phyloP scores from a whole-genome alignment of 495 filamentous ascomycete genomes.

The Penicillium daleae region DNA sequence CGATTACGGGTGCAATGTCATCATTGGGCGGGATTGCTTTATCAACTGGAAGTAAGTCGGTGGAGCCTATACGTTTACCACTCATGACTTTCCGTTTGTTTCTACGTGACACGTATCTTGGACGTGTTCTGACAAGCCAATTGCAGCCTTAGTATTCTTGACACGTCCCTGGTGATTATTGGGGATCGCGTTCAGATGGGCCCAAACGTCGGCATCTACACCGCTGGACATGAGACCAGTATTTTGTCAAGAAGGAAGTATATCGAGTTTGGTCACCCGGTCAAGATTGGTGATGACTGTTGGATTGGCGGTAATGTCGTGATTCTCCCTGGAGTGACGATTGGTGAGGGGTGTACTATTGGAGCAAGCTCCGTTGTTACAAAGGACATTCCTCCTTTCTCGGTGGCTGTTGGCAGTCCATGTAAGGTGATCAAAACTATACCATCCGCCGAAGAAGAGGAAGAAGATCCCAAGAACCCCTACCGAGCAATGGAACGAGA shows the following conservation, averaged over 20 bases:
- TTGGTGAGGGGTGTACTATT: slow-evolving; percentile 48
- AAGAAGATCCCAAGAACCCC: slow-evolving; percentile 22
- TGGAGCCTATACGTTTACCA: neutral
- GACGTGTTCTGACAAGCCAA: neutral
- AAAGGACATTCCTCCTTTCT: slow-evolving; percentile 42
- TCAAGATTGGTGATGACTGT: slow-evolving; percentile 76
- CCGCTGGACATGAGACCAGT: slow-evolving; percentile 67
- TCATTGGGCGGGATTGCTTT: slow-evolving; percentile 54
- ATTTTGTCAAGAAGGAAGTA: slow-evolving; percentile 67
- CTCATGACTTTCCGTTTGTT: neutral
- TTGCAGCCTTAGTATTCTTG: slow-evolving; percentile 46
- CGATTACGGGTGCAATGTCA: slow-evolving; percentile 61
- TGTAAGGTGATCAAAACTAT: slow-evolving; percentile 26
- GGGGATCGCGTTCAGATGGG: slow-evolving; percentile 75
- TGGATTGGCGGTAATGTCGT: slow-evolving; percentile 77
- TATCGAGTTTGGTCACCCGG: slow-evolving; percentile 69
- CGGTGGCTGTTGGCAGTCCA: slow-evolving; percentile 43
- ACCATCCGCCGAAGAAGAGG: slow-evolving; percentile 26
- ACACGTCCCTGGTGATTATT: slow-evolving; percentile 72
- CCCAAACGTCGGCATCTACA: slow-evolving; percentile 68
- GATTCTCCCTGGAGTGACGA: slow-evolving; percentile 76
- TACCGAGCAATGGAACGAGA: slow-evolving; percentile 19
- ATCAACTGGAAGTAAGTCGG: slow-evolving; percentile 55
- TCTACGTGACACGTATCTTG: neutral
- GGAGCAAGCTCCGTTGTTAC: slow-evolving; percentile 50